Conservation (phyloP, 345 rosid genomes). For the Microcos paniculata region DNA sequence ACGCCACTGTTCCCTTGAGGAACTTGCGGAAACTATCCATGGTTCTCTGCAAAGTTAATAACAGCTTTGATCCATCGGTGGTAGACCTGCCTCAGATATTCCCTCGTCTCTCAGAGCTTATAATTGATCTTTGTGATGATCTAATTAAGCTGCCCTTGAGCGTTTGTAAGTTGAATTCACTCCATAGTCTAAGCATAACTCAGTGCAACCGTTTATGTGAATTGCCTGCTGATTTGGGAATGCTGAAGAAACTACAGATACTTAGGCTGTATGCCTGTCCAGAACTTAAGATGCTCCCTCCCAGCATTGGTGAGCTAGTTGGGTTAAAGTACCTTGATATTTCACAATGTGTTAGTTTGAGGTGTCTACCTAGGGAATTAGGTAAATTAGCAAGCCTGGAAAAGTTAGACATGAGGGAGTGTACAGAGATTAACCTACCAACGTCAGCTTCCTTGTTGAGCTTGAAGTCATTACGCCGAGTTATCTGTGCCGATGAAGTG, state of each 20-base stretch:
- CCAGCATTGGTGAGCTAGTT: conserved; percentile 49
- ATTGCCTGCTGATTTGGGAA: conserved; percentile 54
- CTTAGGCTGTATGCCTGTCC: conserved; percentile 84
- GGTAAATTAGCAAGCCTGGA: conserved; percentile 55
- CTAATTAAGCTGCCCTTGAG: conserved; percentile 55
- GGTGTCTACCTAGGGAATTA: conserved; percentile 57
- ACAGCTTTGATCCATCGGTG: conserved; percentile 52
- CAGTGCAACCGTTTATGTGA: conserved; percentile 72
- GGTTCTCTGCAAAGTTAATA: conserved; percentile 68
- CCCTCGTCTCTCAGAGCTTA: conserved; percentile 63
- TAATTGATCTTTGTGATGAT: conserved; percentile 83
- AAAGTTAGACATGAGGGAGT: conserved; percentile 96
- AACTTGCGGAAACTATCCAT: conserved; percentile 63
- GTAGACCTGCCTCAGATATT: conserved; percentile 49
- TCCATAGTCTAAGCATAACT: conserved; percentile 68
- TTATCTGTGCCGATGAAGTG: conserved; percentile 72
- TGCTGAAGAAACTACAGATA: conserved; percentile 46
- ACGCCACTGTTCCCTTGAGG: conserved; percentile 41
- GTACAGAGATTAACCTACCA: conserved; percentile 45
- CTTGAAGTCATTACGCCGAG: conserved; percentile 51
- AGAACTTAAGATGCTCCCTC: conserved; percentile 51
- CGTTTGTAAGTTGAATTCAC: conserved; percentile 47
- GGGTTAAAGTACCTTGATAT: conserved; percentile 68
- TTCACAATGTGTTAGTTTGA: conserved; percentile 67
- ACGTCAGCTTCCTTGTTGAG: conserved; percentile 34